Evolutionary conservation across 2,329 filamentous ascomycete genomes (phyloP).

Genomic region (Xylaria arbuscula): DNA sequence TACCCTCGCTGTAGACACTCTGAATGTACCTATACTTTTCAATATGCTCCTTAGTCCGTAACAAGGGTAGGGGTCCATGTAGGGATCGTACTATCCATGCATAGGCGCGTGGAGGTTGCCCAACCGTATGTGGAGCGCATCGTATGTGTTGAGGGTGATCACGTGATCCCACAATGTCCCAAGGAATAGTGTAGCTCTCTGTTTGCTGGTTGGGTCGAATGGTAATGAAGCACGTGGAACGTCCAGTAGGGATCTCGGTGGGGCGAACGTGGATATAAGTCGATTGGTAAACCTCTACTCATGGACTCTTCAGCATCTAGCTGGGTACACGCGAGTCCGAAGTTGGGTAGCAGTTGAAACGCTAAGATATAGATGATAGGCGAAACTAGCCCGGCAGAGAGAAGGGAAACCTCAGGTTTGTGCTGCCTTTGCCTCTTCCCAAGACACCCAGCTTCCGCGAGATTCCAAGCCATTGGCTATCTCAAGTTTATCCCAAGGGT

Average conservation of each 20-base stretch:
- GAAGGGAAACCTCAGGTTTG: constrained; percentile 20
- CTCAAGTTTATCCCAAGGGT: constrained; percentile 75
- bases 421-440: constrained; percentile 45
- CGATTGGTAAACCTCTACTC: not conserved
- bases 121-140: constrained; percentile 40
- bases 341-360: constrained; percentile 2
- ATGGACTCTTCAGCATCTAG: constrained; percentile 19
- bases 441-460: constrained; percentile 59
- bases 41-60: constrained; percentile 21
- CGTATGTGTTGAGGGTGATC: constrained; percentile 44
- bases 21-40: constrained; percentile 38
- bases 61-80: constrained; percentile 36
- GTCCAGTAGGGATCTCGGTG: constrained; percentile 3
- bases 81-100: constrained; percentile 39
- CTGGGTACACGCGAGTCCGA: constrained; percentile 12
- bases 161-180: constrained; percentile 49
- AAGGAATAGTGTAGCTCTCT: constrained; percentile 24
- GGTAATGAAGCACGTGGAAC: constrained; percentile 24
- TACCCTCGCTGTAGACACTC: constrained; percentile 44
- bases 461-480: constrained; percentile 56
- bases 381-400: constrained; percentile 2
- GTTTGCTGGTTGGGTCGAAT: constrained; percentile 26
- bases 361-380: not conserved
- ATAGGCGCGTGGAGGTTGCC: constrained; percentile 36
- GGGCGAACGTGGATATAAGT: constrained; percentile 17